Percentiles rank a stretch among this genome's conserved stretches.
These are phyloP conservation scores for Colletotrichum sp. DNA, from an alignment of 2,329 filamentous ascomycete genomes.

Conservation along the genomic window DNA sequence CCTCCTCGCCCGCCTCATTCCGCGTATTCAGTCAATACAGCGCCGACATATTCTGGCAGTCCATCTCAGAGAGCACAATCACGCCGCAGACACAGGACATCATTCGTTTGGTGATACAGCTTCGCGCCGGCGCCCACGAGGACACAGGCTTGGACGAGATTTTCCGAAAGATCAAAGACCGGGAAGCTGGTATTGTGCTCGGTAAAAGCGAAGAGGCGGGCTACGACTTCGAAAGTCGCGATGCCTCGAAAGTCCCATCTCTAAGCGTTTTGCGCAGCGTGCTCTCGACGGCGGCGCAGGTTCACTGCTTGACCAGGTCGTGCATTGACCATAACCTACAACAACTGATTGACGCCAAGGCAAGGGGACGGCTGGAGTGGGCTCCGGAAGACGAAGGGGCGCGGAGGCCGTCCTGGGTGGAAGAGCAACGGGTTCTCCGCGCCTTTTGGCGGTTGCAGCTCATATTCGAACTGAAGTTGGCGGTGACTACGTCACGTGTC, in stretches of 20 bases:
- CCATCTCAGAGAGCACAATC: not conserved
- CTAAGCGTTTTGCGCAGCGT: not conserved
- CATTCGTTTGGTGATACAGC: not conserved
- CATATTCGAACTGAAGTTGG: not conserved
- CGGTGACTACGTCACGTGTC: not conserved
- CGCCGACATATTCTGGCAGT: not conserved
- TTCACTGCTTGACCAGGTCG: not conserved
- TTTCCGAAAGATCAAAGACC: not conserved
- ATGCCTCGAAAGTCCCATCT: not conserved
- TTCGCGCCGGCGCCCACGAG: not conserved
- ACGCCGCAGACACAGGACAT: conserved; percentile 4
- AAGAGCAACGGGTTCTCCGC: conserved; percentile 4
- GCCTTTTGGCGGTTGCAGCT: conserved; percentile 16
- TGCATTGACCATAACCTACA: not conserved
- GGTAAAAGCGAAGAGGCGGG: not conserved
- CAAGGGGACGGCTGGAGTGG: not conserved
- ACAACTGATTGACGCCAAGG: not conserved
- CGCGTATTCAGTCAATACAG: conserved; percentile 3
- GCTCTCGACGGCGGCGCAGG: not conserved
- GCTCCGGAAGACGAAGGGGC: too few species aligned
- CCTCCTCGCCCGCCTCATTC: not conserved
- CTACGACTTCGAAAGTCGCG: not conserved
- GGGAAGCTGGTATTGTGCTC: conserved; percentile 8
- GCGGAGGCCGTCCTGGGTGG: not conserved
- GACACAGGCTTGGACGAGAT: not conserved